phyloP scores from a whole-genome alignment of 805 yeast species.

The Barnettozyma botsteinii region DNA sequence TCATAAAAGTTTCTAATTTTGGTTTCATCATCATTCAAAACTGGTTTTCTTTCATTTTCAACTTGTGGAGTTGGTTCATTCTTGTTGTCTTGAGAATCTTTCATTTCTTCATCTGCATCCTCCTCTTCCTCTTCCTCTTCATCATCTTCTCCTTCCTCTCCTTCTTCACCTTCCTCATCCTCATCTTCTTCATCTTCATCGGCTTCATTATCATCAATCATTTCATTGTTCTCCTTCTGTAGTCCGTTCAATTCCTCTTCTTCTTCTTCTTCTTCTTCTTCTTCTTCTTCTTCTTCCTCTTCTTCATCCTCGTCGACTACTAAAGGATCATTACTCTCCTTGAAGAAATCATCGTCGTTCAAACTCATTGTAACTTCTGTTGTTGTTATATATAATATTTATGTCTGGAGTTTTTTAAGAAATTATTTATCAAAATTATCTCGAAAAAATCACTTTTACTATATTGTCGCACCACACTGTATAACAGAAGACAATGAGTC shows the following conservation, averaged over 20 bases:
- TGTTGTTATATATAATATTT: not conserved
- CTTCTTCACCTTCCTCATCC: conserved; percentile 23
- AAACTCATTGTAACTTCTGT: conserved; percentile 6
- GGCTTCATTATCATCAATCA: conserved; percentile 14
- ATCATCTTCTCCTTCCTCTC: conserved; percentile 26
- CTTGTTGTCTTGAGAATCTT: conserved; percentile 14
- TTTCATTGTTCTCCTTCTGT: conserved; percentile 18
- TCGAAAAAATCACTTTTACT: too few relatives aligned
- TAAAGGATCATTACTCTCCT: conserved; percentile 18
- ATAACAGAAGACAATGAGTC: not conserved
- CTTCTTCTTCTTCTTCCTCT: conserved; percentile 23
- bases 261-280: conserved; percentile 22
- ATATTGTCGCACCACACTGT: not conserved
- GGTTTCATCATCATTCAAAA: conserved; percentile 9
- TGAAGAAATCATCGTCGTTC: conserved; percentile 21
- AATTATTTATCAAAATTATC: not conserved
- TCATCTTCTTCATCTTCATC: conserved; percentile 13
- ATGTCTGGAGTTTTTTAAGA: not conserved
- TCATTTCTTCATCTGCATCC: conserved; percentile 21
- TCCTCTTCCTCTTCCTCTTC: conserved; percentile 27
- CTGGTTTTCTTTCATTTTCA: conserved; percentile 6
- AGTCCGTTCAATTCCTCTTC: conserved; percentile 27
- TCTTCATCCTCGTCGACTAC: conserved; percentile 17
- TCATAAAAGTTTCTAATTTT: conserved; percentile 24
- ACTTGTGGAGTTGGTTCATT: conserved; percentile 5